These are phyloP conservation scores for Glaciozyma antarctica DNA, from an alignment of 768 basidiomycete species.

Conservation along the genomic window DNA sequence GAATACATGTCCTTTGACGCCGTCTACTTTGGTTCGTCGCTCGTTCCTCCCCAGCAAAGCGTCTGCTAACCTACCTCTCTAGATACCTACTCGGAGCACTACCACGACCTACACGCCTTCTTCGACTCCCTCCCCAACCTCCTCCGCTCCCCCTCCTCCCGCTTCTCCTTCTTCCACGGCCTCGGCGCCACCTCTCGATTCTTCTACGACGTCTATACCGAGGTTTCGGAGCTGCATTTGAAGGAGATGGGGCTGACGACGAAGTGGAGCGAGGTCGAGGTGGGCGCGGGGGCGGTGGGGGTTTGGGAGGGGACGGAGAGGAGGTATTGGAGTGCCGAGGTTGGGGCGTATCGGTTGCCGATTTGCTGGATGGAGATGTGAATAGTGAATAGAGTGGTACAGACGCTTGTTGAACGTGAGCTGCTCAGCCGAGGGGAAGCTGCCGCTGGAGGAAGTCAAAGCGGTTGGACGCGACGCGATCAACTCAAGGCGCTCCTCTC, in stretches of 20 bases:
- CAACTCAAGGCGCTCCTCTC: too few relatives aligned
- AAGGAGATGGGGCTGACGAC: constrained; percentile 69
- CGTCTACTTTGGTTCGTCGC: constrained; percentile 74
- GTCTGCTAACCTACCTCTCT: background rate
- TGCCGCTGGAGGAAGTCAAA: too few relatives aligned
- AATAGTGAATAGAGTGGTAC: background rate
- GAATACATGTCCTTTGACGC: constrained; percentile 72
- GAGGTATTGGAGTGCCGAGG: constrained; percentile 23
- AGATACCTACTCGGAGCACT: constrained; percentile 35
- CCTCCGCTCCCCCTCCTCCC: constrained; percentile 49
- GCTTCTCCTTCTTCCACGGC: constrained; percentile 83
- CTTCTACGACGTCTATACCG: constrained; percentile 70
- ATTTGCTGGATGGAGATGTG: constrained; percentile 15
- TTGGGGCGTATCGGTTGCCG: constrained; percentile 26
- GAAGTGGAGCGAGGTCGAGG: constrained; percentile 71
- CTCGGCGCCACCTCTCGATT: constrained; percentile 81
- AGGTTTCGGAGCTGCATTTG: constrained; percentile 72
- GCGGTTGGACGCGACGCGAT: too few relatives aligned
- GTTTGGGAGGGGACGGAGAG: constrained; percentile 46
- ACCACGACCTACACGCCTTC: constrained; percentile 60
- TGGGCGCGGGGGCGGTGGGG: constrained; percentile 49
- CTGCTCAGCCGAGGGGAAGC: too few relatives aligned
- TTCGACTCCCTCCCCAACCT: constrained; percentile 72
- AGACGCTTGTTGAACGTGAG: constrained; percentile 16
- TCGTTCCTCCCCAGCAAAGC: constrained; percentile 44